phyloP scores from a whole-genome alignment of 331 rosid genomes.

The Prunus yedoensis region DNA sequence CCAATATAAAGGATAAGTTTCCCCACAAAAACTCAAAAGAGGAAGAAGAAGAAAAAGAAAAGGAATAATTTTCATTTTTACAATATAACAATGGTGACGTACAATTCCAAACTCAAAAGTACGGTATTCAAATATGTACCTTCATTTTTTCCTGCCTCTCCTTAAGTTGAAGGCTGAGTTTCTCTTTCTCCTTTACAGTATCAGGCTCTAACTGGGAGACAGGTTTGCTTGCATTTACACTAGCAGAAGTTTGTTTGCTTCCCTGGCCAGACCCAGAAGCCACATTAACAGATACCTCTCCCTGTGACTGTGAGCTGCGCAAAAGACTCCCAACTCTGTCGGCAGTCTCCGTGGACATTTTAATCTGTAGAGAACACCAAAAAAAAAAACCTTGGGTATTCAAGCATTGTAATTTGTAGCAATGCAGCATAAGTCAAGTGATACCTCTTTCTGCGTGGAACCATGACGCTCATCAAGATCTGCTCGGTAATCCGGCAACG shows the following conservation, averaged over 20 bases:
- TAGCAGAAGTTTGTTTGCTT: constrained; percentile 37
- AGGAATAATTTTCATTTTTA: constrained; percentile 3
- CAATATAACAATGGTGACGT: not conserved
- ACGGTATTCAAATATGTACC: constrained; percentile 42
- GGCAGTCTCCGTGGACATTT: constrained; percentile 82
- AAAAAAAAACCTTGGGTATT: not conserved
- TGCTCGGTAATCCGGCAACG: constrained; percentile 91
- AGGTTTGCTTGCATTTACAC: constrained; percentile 25
- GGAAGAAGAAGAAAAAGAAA: too few species aligned
- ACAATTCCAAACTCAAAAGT: constrained; percentile 5
- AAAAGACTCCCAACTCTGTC: constrained; percentile 79
- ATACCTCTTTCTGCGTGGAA: constrained; percentile 85
- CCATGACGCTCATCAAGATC: constrained; percentile 98
- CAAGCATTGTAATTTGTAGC: not conserved
- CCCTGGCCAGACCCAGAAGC: constrained; percentile 39
- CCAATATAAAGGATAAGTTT: not conserved
- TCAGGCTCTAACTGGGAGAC: constrained; percentile 37
- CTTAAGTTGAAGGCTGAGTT: constrained; percentile 67
- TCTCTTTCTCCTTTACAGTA: constrained; percentile 60
- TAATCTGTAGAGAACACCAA: constrained; percentile 54
- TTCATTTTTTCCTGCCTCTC: constrained; percentile 65
- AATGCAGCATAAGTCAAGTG: not conserved
- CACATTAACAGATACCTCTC: constrained; percentile 23
- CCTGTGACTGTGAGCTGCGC: constrained; percentile 49
- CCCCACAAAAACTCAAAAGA: too few species aligned